These are phyloP conservation scores for Erodium trifolium DNA, from an alignment of 441 rosid genomes.

Conservation along the genomic window DNA sequence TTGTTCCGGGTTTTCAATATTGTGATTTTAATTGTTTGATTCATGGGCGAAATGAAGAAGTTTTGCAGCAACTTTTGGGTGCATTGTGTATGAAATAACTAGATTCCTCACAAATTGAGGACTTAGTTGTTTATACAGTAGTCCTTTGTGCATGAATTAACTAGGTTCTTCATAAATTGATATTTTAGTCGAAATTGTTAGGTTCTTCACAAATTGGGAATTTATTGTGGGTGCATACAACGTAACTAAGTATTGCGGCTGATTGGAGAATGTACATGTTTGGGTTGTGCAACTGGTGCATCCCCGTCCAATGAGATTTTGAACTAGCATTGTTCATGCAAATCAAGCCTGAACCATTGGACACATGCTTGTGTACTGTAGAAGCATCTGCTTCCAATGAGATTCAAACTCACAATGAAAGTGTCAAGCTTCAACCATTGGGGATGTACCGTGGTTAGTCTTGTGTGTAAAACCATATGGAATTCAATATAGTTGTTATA, in stretches of 20 bases:
- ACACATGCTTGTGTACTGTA: too few species aligned
- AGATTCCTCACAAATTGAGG: too few species aligned
- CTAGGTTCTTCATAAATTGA: too few species aligned
- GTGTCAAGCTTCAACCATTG: too few species aligned
- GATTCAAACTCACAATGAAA: too few species aligned
- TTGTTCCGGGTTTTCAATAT: background rate
- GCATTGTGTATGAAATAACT: background rate
- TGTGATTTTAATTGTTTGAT: background rate
- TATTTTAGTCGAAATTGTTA: too few species aligned
- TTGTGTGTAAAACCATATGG: background rate
- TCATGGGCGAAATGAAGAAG: conserved; percentile 1
- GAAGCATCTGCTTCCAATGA: too few species aligned
- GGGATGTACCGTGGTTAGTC: too few species aligned
- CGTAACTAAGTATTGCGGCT: background rate
- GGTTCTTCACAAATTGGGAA: background rate
- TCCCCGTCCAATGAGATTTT: background rate
- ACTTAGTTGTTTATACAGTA: too few species aligned
- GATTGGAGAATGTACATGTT: background rate
- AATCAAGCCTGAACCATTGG: background rate
- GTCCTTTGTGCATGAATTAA: too few species aligned
- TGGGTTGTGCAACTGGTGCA: background rate
- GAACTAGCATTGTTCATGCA: too few species aligned
- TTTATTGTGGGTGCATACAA: too few species aligned
- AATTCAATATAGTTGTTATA: background rate
- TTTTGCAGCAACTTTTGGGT: background rate